A percentile compares a stretch with the other conserved stretches of the same genome.
Conservation (phyloP, 108 stramenopile species). For the Chaetoceros tenuissimus region DNA sequence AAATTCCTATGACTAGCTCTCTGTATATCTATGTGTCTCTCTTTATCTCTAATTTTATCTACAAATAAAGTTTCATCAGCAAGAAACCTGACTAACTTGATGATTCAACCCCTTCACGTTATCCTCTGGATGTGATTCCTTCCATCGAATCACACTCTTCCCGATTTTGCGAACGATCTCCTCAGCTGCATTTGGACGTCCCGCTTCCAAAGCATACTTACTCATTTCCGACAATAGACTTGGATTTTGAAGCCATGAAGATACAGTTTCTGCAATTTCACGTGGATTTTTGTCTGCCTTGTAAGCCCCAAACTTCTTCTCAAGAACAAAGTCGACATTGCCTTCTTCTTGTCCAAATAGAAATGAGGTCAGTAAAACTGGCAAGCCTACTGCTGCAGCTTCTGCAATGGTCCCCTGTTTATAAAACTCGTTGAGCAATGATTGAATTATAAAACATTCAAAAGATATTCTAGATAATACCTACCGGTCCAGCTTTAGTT, state of each 20-base stretch:
- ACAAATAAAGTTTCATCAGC: too few relatives aligned
- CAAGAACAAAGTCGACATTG: conserved; percentile 40
- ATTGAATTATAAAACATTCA: too few relatives aligned
- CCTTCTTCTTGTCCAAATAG: conserved; percentile 47
- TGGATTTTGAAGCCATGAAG: conserved; percentile 22
- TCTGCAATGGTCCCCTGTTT: conserved; percentile 88
- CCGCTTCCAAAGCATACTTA: conserved; percentile 22
- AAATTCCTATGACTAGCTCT: neutral
- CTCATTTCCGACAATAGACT: conserved; percentile 23
- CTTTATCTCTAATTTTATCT: too few relatives aligned
- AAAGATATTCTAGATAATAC: too few relatives aligned
- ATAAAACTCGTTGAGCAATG: too few relatives aligned
- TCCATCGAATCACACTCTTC: conserved; percentile 39
- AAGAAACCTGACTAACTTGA: neutral
- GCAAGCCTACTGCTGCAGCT: conserved; percentile 57
- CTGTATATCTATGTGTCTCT: too few relatives aligned
- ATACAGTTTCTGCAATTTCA: conserved; percentile 22
- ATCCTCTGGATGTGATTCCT: conserved; percentile 16
- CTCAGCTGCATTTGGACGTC: conserved; percentile 33
- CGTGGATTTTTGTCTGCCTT: conserved; percentile 30
- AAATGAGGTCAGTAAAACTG: conserved; percentile 60
- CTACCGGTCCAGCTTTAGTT: conserved; percentile 80
- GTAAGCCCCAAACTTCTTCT: conserved; percentile 23
- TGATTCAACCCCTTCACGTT: neutral
- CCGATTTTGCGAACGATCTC: conserved; percentile 32